Base-by-base conservation (phyloP, 208 protist genomes). In the Wallacemonas sp. region DNA sequence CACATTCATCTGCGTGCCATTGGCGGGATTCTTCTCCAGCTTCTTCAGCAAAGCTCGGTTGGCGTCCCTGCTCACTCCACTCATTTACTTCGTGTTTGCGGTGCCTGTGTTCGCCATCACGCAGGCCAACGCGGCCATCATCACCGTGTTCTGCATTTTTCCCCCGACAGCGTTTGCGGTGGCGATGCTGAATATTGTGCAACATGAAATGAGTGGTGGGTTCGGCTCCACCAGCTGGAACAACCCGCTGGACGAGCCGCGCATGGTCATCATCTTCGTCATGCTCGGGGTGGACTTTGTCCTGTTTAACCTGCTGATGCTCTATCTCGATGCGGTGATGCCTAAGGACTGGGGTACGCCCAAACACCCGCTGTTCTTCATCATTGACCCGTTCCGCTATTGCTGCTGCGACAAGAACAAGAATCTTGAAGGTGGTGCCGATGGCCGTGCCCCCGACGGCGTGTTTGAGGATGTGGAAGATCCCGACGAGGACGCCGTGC, bases 351-450 rank as follows among this genome's bases (percentile, higher is more conserved):
- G 68, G 66, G 85, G 86, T 22, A 71, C 72, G 5, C 64, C 70
- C n/a, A 70, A 63, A 41, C 86, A 84, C 68, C 82, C 79, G 27
- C 72, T 85, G 3, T 88, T 92, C 70, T 90, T 83, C 62, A 75
- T 85, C 44, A 0, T 81, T 15, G 59, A 79, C 24, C 80, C 83
- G 1, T 52, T 79, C 3, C 38, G 37, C 13, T 63, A 64, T 45
- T 59, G 26, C 21, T 66, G 38, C 45, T 32, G 44, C 17, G 0
- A 10, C 17, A 19, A 32, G 42, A n/a, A 13, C 26, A 22, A 57
- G 5, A 44, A 62, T 17, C 65, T 69, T 13, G 54, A 69, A 38
- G 63, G 66, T 41, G 68, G 73, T 48, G 19, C 15, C 8, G 63
- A 71, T 44, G 73, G 68, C 21, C 60, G 68, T 24, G 59, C 63